A percentile compares a stretch with the other conserved stretches of the same genome.
Evolutionary conservation across 495 filamentous ascomycete genomes (phyloP).

Genomic region (Trichodelitschia bisporula): DNA sequence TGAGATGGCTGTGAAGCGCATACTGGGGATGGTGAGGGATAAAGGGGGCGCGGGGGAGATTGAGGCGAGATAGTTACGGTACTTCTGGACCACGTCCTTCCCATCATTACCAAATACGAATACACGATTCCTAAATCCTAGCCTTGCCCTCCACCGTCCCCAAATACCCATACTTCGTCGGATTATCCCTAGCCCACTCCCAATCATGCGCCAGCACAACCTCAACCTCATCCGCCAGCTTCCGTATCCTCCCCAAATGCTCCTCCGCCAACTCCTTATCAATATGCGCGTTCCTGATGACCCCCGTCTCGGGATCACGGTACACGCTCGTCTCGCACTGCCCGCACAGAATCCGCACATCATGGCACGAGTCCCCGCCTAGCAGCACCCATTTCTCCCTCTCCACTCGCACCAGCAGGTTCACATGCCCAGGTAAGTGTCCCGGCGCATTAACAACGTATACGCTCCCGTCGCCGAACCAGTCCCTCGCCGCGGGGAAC

Average conservation of each 20-base stretch:
- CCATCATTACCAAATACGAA: too few species aligned
- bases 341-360: conserved; percentile 2
- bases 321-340: conserved; percentile 3
- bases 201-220: conserved; percentile 4
- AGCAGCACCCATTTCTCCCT: conserved; percentile 3
- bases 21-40: too few species aligned
- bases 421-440: conserved; percentile 3
- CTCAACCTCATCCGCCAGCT: conserved; percentile 2
- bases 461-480: conserved; percentile 4
- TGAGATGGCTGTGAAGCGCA: too few species aligned
- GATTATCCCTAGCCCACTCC: conserved; percentile 1
- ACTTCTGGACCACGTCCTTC: too few species aligned
- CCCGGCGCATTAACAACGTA: conserved; percentile 4
- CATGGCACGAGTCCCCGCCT: conserved; percentile 5
- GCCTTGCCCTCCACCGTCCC: too few species aligned
- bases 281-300: conserved; percentile 2
- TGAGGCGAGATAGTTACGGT: too few species aligned
- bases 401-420: conserved; percentile 2
- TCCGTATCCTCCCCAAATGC: conserved; percentile 1
- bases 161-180: too few species aligned
- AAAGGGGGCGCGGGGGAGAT: too few species aligned
- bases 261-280: background rate
- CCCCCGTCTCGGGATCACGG: conserved; percentile 1
- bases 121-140: too few species aligned
- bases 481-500: conserved; percentile 2